These are phyloP conservation scores for Cordyceps cateniannulata DNA, from an alignment of 2,329 filamentous ascomycete species.

Conservation along the genomic window DNA sequence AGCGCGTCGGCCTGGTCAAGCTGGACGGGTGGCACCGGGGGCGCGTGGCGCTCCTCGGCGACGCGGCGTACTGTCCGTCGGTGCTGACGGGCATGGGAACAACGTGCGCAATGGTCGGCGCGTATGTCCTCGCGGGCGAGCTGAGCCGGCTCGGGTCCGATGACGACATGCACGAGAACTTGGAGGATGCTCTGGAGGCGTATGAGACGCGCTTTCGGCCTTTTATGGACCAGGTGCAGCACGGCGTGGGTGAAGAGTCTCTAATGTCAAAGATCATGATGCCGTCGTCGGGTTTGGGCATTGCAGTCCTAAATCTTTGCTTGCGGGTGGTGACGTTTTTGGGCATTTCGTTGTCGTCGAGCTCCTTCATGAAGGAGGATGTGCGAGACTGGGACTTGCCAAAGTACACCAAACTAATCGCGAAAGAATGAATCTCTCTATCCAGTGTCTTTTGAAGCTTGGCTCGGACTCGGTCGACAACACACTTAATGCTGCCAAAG, in stretches of 20 bases:
- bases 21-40: conserved; percentile 36
- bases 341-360: conserved; percentile 4
- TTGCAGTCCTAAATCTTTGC: background rate
- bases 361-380: conserved; percentile 10
- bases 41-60: conserved; percentile 45
- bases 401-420: background rate
- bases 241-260: conserved; percentile 11
- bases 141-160: conserved; percentile 21
- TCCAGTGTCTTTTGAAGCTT: too few relatives aligned
- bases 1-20: conserved; percentile 38
- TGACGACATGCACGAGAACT: background rate
- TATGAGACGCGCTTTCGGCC: conserved; percentile 41
- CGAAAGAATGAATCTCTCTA: background rate
- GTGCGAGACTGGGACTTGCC: conserved; percentile 12
- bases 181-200: conserved; percentile 28
- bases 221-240: conserved; percentile 33
- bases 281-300: conserved; percentile 7
- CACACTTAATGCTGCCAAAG: too few relatives aligned
- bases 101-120: conserved; percentile 39
- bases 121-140: conserved; percentile 53
- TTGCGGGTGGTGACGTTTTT: conserved; percentile 8
- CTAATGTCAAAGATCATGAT: background rate
- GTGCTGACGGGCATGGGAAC: conserved; percentile 47
- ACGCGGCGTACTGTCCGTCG: conserved; percentile 46
- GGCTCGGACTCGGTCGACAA: too few relatives aligned